Percentiles rank a stretch among this genome's conserved stretches.
phyloP scores from a whole-genome alignment of 2,329 filamentous ascomycete species.

The Penicillium sp. region DNA sequence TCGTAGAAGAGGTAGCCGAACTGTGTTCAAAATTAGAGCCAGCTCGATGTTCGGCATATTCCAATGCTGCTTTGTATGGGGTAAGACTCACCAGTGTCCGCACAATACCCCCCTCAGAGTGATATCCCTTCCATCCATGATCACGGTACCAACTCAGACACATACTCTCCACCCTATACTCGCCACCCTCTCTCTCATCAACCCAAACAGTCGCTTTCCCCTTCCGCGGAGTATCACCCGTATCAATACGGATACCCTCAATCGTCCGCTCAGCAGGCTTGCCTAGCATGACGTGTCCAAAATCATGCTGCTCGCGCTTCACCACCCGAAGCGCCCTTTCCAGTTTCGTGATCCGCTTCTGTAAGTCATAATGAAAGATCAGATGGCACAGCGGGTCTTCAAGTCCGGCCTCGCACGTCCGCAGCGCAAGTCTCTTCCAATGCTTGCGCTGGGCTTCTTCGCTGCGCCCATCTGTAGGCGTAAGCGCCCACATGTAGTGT shows the following conservation, averaged over 20 bases:
- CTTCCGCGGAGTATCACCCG: conserved; percentile 47
- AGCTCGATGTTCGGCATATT: background rate
- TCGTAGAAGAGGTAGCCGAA: conserved; percentile 92
- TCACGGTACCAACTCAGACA: conserved; percentile 81
- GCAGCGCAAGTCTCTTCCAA: conserved; percentile 74
- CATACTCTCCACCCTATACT: conserved; percentile 92
- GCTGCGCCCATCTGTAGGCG: conserved; percentile 48
- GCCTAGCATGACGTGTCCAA: conserved; percentile 76
- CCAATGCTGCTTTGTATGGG: background rate
- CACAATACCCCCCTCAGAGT: conserved; percentile 86
- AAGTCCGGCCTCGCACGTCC: conserved; percentile 81
- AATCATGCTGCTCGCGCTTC: conserved; percentile 86
- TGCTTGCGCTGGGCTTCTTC: conserved; percentile 70
- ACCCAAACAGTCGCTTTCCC: conserved; percentile 75
- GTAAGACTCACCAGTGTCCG: conserved; percentile 64
- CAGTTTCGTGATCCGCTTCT: conserved; percentile 89
- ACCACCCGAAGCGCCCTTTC: conserved; percentile 81
- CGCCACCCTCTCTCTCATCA: conserved; percentile 67
- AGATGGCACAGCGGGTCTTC: conserved; percentile 87
- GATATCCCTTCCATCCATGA: conserved; percentile 90
- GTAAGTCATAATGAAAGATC: conserved; percentile 90
- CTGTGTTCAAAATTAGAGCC: conserved; percentile 10
- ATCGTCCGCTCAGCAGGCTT: conserved; percentile 74
- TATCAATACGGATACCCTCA: conserved; percentile 74
- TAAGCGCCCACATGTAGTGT: conserved; percentile 78